Evolutionary conservation across 331 rosid genomes (phyloP), one percentile per base, ranked within the genome.

Genomic region (Saraca asoca): DNA sequence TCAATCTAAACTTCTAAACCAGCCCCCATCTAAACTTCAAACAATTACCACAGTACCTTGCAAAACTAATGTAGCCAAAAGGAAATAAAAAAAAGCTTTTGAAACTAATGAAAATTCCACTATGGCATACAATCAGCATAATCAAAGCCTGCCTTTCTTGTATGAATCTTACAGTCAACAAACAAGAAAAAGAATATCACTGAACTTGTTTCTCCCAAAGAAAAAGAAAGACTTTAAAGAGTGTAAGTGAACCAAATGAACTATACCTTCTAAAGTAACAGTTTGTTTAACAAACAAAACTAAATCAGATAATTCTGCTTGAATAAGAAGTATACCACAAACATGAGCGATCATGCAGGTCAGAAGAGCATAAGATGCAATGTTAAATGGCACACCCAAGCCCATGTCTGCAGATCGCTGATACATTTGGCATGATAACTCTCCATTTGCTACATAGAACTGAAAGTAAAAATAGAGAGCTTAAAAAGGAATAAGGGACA

Each of bases 381-480:
- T 94, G 69, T 94, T 94, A 74, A 94, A 94, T 45, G 99, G 99
- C 76, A 94, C 95, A 1, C 99, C 96, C 17, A 94, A 71, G 65
- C 99, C 99, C 83, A 90, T 77, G 83, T 94, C 99, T 5, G 97
- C 97, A 79, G 99, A 94, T 49, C 99, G 87, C 80, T 94, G 99
- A 74, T 94, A 86, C 97, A 94, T 90, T 77, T 90, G 99, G 79
- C 99, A 94, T 0, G 97, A 94, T 58, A 94, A 79, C 78, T 94
- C 96, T 79, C 89, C 92, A 50, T 81, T 86, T 61, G 97, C 92
- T 14, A 94, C 92, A 58, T 90, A 94, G 71, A 94, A 94, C 99
- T 94, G 89, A 79, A 80, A 61, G 68, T 54, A 71, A 8, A 64
- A 48, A 58, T 45, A 15, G 45, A 44, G 46, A 44, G 60, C 42